Percentiles rank a stretch among this genome's conserved stretches.
phyloP scores from a whole-genome alignment of 2,329 filamentous ascomycete species.

The Phoma sp. region DNA sequence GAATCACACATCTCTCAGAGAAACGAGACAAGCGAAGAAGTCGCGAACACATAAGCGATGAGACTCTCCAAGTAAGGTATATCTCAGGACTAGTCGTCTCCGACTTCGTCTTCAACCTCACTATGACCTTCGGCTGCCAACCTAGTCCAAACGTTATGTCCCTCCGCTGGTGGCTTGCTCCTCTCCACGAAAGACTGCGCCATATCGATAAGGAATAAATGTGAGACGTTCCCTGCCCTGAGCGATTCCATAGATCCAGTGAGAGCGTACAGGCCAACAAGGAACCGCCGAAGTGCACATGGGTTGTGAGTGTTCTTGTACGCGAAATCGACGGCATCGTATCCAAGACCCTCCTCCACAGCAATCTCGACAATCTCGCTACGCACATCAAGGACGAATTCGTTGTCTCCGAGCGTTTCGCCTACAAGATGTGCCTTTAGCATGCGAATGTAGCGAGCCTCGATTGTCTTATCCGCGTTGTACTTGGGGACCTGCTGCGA shows the following conservation, averaged over 20 bases:
- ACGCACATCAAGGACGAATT: neutral
- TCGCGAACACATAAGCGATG: no score
- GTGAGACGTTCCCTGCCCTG: neutral
- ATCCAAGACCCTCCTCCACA: neutral
- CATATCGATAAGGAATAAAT: conserved; percentile 6
- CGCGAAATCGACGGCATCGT: neutral
- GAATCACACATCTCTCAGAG: neutral
- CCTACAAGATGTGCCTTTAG: conserved; percentile 6
- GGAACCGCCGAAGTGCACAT: neutral
- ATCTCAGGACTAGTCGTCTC: neutral
- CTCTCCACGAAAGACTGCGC: neutral
- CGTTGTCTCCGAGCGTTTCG: neutral
- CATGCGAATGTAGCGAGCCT: neutral
- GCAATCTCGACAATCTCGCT: neutral
- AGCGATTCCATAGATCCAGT: neutral
- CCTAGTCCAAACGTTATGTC: neutral
- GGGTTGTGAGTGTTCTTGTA: conserved; percentile 2
- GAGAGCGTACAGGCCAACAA: conserved; percentile 1
- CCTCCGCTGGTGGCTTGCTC: neutral
- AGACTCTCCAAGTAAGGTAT: neutral
- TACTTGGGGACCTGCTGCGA: neutral
- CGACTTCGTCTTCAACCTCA: neutral
- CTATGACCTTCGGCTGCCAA: conserved; percentile 1
- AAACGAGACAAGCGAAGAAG: no score
- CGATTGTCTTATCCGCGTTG: neutral